Base-by-base conservation (phyloP, 768 basidiomycete genomes). In the Hydnomerulius pinastri region DNA sequence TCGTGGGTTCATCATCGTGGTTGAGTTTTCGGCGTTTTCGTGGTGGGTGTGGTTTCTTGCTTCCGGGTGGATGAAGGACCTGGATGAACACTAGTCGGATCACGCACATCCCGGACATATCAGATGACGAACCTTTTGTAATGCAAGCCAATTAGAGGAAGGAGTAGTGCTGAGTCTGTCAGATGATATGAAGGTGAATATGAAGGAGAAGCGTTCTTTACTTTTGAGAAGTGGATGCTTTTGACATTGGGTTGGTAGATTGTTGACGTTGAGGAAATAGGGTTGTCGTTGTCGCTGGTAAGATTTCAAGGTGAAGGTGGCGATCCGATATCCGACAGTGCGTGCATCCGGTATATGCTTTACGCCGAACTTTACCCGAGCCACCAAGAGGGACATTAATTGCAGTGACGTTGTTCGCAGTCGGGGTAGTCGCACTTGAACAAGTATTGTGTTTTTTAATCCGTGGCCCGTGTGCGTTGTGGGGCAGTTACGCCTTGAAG, bases 81-180 rank as follows among this genome's bases (percentile, higher is more conserved):
- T 27, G 6, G 6, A 30, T 11, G 20, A 27, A 29, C 20, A 17
- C 21, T 29, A 13, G 29, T 41, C 23, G 24, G 9, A 20, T 24
- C 44, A 33, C 47, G 41, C 28, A 48, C 50, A 51, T 38, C 32
- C 18, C 3, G 5, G n/a, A 48, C 24, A 40, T 35, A 24, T 11
- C n/a, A 13, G 33, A 18, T 33, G 41, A 43, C 68, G 29, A 43
- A 83, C 84, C 67, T 81, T 79, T 56, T 78, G 73, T 37, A 85
- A 60, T 1, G 77, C 73, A 13, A 80, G 58, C 85, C 85, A 85
- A 61, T 85, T 85, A 38, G 80, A 77, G 10, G 82, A 83, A 1
- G 82, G 71, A 9, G 48, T 51, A 24, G 5, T 23, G 30, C 12
- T 10, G 18, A 1, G 27, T 42, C 37, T 44, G 53, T 65, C 27